phyloP scores from a whole-genome alignment of 2,329 filamentous ascomycete genomes.

The Monilinia aucupariae region DNA sequence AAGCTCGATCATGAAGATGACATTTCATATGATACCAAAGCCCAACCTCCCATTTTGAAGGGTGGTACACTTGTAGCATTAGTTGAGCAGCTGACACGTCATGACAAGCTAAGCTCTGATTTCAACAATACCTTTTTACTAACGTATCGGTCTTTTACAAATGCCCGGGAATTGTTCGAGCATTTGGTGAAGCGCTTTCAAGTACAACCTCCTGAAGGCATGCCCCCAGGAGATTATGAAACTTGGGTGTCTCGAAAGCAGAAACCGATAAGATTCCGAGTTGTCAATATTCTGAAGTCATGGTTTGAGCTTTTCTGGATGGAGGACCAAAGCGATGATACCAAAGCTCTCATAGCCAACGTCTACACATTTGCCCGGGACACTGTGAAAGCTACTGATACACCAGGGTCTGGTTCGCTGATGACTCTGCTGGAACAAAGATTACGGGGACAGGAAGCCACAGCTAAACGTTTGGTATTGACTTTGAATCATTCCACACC shows the following conservation, averaged over 20 bases:
- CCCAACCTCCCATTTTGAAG: slow-evolving; percentile 69
- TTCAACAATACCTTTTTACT: slow-evolving; percentile 98
- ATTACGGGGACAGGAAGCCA: slow-evolving; percentile 79
- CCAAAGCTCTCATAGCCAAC: slow-evolving; percentile 76
- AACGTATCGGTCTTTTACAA: slow-evolving; percentile 93
- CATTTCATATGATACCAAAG: slow-evolving; percentile 82
- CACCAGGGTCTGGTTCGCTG: slow-evolving; percentile 77
- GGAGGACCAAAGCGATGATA: slow-evolving; percentile 83
- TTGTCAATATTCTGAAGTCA: slow-evolving; percentile 95
- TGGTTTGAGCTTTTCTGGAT: slow-evolving; percentile 99
- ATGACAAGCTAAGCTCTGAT: slow-evolving; percentile 89
- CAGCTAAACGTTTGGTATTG: slow-evolving; percentile 78
- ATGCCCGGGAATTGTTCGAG: slow-evolving; percentile 85
- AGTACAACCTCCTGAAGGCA: slow-evolving; percentile 81
- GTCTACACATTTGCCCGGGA: slow-evolving; percentile 89
- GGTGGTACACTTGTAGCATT: slow-evolving; percentile 84
- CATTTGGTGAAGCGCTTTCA: slow-evolving; percentile 86
- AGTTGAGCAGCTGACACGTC: slow-evolving; percentile 90
- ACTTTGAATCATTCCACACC: slow-evolving; percentile 80
- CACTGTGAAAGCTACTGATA: slow-evolving; percentile 87
- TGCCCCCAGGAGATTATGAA: slow-evolving; percentile 71
- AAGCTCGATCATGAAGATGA: slow-evolving; percentile 83
- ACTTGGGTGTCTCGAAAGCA: slow-evolving; percentile 91
- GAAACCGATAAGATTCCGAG: slow-evolving; percentile 89
- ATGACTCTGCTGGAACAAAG: slow-evolving; percentile 86